Evolutionary conservation across 2,329 filamentous ascomycete species (phyloP).

Genomic region (Thyridium curvatum): DNA sequence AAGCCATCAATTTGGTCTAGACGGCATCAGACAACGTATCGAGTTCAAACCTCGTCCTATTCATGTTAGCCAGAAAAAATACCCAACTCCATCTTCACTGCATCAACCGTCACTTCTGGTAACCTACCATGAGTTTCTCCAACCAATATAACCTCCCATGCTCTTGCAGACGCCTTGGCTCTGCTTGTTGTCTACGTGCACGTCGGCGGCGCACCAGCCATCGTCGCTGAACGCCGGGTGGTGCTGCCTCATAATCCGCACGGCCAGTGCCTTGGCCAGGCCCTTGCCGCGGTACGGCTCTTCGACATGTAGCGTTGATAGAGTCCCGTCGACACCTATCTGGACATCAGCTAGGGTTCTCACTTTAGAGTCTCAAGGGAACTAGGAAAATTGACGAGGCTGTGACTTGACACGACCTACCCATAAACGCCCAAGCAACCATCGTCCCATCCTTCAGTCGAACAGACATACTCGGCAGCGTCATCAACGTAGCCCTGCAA

Average conservation of each 20-base stretch:
- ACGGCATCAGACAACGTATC: too few relatives aligned
- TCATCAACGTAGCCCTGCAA: constrained; percentile 27
- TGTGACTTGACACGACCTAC: too few relatives aligned
- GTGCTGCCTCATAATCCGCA: constrained; percentile 49
- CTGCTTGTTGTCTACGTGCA: constrained; percentile 51
- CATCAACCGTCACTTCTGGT: too few relatives aligned
- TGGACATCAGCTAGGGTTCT: background rate
- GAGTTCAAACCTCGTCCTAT: too few relatives aligned
- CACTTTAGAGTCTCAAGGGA: too few relatives aligned
- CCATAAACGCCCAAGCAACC: constrained; percentile 60
- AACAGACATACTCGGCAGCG: constrained; percentile 40
- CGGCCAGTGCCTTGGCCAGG: constrained; percentile 54
- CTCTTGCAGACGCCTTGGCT: constrained; percentile 58
- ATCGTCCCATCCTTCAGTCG: constrained; percentile 38
- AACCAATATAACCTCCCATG: constrained; percentile 48
- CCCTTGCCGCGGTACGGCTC: constrained; percentile 53
- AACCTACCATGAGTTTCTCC: constrained; percentile 54
- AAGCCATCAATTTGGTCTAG: too few relatives aligned
- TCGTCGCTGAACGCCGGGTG: constrained; percentile 37
- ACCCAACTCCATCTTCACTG: background rate
- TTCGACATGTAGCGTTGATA: constrained; percentile 57
- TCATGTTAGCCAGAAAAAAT: constrained; percentile 1
- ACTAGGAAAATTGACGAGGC: too few relatives aligned
- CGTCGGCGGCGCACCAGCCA: constrained; percentile 56
- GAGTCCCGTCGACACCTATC: constrained; percentile 51